Percentiles rank a stretch among this genome's conserved stretches.
These are phyloP conservation scores for Dipodascus albidus DNA, from an alignment of 805 yeast species.

Conservation along the genomic window DNA sequence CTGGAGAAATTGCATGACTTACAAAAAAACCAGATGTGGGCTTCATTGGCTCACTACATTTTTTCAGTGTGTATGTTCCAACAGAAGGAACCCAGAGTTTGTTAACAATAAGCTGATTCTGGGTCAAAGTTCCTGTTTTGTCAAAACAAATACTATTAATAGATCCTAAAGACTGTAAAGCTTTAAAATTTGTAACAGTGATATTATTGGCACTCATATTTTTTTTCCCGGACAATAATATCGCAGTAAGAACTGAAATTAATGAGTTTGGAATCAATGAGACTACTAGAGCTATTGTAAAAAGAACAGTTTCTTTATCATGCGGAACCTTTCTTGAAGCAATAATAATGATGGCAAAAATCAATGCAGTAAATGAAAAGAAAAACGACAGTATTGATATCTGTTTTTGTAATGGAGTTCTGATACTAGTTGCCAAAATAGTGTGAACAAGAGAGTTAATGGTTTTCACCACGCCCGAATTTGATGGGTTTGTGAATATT, in stretches of 20 bases:
- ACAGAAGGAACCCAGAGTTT: constrained; percentile 55
- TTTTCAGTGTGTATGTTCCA: constrained; percentile 45
- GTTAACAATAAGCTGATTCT: constrained; percentile 65
- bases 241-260: constrained; percentile 70
- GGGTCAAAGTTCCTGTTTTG: constrained; percentile 74
- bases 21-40: constrained; percentile 42
- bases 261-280: constrained; percentile 77
- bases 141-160: constrained; percentile 74
- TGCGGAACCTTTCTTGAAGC: constrained; percentile 68
- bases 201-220: constrained; percentile 59
- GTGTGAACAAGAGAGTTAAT: constrained; percentile 46
- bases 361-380: constrained; percentile 62
- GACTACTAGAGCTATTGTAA: constrained; percentile 76
- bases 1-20: constrained; percentile 9
- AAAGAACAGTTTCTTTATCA: constrained; percentile 72
- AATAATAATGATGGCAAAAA: constrained; percentile 79
- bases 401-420: constrained; percentile 72
- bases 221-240: constrained; percentile 19
- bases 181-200: constrained; percentile 65
- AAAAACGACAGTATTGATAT: constrained; percentile 66
- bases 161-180: constrained; percentile 69
- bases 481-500: constrained; percentile 25
- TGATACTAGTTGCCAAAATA: constrained; percentile 62
- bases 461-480: constrained; percentile 34
- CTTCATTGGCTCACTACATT: constrained; percentile 48